A percentile compares a stretch with the other conserved stretches of the same genome.
These are phyloP conservation scores for Magnolia sinica DNA, from an alignment of 164 flowering plant species.

Conservation along the genomic window DNA sequence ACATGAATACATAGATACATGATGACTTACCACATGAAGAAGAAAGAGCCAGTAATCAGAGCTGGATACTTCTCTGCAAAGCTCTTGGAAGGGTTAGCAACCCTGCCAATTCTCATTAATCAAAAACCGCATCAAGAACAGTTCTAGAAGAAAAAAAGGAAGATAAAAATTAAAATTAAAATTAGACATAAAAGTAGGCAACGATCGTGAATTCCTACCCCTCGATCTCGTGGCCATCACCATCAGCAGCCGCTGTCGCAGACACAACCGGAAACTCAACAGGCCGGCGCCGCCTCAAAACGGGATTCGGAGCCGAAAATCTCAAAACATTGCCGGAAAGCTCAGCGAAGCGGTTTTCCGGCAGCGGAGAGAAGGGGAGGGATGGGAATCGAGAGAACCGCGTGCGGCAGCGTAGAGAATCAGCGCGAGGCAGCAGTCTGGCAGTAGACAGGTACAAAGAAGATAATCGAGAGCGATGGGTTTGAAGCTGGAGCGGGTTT, in stretches of 20 bases:
- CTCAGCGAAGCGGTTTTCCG: constrained; percentile 9
- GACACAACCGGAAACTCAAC: constrained; percentile 21
- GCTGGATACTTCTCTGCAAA: constrained; percentile 41
- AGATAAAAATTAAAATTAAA: not conserved
- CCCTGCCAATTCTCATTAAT: constrained; percentile 21
- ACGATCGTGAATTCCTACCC: constrained; percentile 25
- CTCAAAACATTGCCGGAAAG: constrained; percentile 17
- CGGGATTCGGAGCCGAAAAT: constrained; percentile 17
- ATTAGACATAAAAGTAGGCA: not conserved
- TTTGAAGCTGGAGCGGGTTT: constrained; percentile 15
- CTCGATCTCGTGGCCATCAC: constrained; percentile 32
- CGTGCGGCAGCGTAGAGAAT: constrained; percentile 8
- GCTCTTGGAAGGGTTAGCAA: constrained; percentile 33
- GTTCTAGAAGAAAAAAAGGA: not conserved
- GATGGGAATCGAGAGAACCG: constrained; percentile 18
- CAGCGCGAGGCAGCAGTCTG: constrained; percentile 5
- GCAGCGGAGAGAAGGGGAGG: constrained; percentile 27
- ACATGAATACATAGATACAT: not conserved
- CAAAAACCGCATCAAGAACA: not conserved
- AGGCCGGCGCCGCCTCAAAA: constrained; percentile 18
- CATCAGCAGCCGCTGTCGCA: constrained; percentile 48
- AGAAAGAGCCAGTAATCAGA: constrained; percentile 59
- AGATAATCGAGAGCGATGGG: constrained; percentile 20
- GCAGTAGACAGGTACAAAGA: constrained; percentile 23
- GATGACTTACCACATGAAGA: constrained; percentile 56